These are phyloP conservation scores for Fusarium scirpi DNA, from an alignment of 2,329 filamentous ascomycete genomes.

Conservation along the genomic window DNA sequence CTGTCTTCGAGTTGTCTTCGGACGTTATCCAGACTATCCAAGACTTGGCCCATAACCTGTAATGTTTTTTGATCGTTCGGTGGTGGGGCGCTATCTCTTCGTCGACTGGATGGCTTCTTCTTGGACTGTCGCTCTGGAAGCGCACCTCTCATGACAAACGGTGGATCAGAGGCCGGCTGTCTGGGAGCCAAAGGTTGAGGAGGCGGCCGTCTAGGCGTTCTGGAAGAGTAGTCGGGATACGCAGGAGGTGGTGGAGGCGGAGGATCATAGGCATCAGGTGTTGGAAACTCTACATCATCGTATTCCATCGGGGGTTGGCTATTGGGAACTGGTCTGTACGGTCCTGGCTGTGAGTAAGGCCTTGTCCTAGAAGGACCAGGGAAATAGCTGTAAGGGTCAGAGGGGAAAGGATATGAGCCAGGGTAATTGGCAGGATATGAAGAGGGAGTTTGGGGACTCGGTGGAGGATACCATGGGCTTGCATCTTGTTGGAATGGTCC, in stretches of 20 bases:
- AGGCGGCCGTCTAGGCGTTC: not conserved
- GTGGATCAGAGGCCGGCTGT: not conserved
- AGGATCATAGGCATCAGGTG: not conserved
- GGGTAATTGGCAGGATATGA: not conserved
- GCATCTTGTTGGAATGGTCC: not conserved
- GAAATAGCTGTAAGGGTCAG: not conserved
- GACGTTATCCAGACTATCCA: not conserved
- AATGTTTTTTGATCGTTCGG: not conserved
- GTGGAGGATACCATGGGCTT: not conserved
- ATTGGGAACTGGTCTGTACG: not conserved
- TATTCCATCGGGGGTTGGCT: not conserved
- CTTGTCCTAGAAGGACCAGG: not conserved
- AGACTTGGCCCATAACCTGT: not conserved
- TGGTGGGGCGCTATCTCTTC: not conserved
- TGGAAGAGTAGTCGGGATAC: not conserved
- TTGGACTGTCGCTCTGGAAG: not conserved
- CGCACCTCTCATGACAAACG: not conserved
- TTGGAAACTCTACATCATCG: not conserved
- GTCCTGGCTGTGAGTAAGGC: not conserved
- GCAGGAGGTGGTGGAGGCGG: not conserved
- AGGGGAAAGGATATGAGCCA: not conserved
- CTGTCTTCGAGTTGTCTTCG: not conserved
- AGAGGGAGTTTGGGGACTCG: accelerated
- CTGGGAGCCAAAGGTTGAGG: not conserved
- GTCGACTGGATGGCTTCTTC: not conserved